These are phyloP conservation scores for Ascosphaera acerosa DNA, from an alignment of 2,329 filamentous ascomycete species.

Conservation along the genomic window DNA sequence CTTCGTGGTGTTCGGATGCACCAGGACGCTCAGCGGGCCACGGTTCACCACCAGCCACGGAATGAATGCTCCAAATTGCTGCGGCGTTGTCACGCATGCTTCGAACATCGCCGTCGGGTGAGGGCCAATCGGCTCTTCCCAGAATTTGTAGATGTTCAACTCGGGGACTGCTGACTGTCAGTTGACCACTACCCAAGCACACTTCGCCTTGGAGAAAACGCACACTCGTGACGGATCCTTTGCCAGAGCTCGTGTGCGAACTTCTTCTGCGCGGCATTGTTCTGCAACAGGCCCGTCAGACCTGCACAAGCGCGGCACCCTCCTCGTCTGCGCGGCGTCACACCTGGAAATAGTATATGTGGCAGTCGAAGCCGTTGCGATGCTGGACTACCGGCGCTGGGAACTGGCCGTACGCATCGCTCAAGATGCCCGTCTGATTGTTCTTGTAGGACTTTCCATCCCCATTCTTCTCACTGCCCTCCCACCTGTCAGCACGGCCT, in stretches of 20 bases:
- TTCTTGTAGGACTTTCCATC: constrained; percentile 63
- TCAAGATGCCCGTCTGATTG: constrained; percentile 31
- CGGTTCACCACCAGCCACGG: constrained; percentile 64
- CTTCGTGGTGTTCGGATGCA: constrained; percentile 51
- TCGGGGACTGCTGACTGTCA: constrained; percentile 42
- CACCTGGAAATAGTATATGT: constrained; percentile 54
- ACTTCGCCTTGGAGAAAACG: constrained; percentile 7
- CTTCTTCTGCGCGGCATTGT: constrained; percentile 32
- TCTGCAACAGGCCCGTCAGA: constrained; percentile 12
- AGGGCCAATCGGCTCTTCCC: constrained; percentile 53
- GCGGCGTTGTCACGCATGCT: constrained; percentile 64
- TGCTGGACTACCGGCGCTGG: constrained; percentile 40
- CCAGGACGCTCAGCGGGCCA: constrained; percentile 49
- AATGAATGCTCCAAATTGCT: constrained; percentile 72
- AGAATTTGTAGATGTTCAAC: constrained; percentile 54
- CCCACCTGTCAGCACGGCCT: too few relatives aligned
- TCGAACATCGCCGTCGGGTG: constrained; percentile 80
- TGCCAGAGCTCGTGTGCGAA: constrained; percentile 54
- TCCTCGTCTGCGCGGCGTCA: constrained; percentile 2
- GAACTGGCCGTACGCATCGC: constrained; percentile 46
- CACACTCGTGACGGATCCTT: constrained; percentile 57
- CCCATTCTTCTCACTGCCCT: constrained; percentile 29
- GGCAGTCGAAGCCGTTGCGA: constrained; percentile 58
- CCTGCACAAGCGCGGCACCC: too few relatives aligned
- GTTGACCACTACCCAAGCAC: constrained; percentile 1